These are phyloP conservation scores for Colletotrichum sp. DNA, from an alignment of 2,329 filamentous ascomycete species.

Conservation along the genomic window DNA sequence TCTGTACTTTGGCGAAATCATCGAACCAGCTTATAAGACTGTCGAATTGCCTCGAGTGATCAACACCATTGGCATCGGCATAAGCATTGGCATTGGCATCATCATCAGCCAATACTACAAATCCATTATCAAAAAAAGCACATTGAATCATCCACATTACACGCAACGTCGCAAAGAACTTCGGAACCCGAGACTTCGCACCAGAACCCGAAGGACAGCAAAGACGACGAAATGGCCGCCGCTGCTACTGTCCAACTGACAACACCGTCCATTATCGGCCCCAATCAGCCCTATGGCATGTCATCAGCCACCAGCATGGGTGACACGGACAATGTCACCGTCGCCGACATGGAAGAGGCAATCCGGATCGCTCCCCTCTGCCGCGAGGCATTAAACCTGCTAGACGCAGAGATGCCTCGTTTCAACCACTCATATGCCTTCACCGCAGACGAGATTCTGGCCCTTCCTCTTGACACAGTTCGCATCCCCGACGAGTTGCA, in stretches of 20 bases:
- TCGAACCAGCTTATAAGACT: not conserved
- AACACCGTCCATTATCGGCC: not conserved
- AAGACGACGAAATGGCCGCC: slow-evolving; percentile 30
- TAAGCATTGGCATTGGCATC: not conserved
- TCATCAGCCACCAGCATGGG: not conserved
- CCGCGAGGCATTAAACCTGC: slow-evolving; percentile 30
- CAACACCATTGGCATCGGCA: not conserved
- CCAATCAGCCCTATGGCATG: not conserved
- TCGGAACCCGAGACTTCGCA: not conserved
- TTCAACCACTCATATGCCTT: slow-evolving; percentile 34
- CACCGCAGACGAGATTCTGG: slow-evolving; percentile 39
- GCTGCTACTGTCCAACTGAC: slow-evolving; percentile 34
- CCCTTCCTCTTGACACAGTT: slow-evolving; percentile 33
- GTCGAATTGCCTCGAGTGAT: not conserved
- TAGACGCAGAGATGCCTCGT: slow-evolving; percentile 28
- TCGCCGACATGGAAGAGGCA: slow-evolving; percentile 26
- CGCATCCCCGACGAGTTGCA: slow-evolving; percentile 35
- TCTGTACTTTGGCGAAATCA: not conserved
- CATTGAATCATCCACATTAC: not conserved
- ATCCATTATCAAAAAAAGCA: not conserved
- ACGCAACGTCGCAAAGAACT: not conserved
- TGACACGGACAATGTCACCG: not conserved
- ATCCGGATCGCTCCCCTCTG: slow-evolving; percentile 32
- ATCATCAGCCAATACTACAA: not conserved
- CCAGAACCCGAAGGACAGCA: not conserved